Percentiles rank a stretch among this genome's conserved stretches.
Conservation (phyloP, 495 filamentous ascomycete species). For the Margaritispora aquatica region DNA sequence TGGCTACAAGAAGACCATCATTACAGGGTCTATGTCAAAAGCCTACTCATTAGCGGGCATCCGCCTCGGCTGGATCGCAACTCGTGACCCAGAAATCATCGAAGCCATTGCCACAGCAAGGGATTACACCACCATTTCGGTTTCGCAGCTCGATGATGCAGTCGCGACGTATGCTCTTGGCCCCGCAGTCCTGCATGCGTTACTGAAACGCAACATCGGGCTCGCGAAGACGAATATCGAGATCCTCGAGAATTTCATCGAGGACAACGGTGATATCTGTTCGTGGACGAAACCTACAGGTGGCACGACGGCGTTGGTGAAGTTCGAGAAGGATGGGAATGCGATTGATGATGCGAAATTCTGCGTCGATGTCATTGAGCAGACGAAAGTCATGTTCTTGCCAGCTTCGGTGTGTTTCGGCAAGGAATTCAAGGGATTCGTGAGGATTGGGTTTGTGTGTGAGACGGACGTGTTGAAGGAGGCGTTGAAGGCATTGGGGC, state of each 20-base stretch:
- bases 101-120: conserved; percentile 58
- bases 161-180: conserved; percentile 71
- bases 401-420: conserved; percentile 74
- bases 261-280: conserved; percentile 54
- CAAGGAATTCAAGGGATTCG: conserved; percentile 67
- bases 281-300: conserved; percentile 71
- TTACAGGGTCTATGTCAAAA: conserved; percentile 81
- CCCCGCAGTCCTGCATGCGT: conserved; percentile 51
- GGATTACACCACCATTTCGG: conserved; percentile 83
- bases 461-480: conserved; percentile 62
- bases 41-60: conserved; percentile 81
- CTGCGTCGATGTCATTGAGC: conserved; percentile 60
- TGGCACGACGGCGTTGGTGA: conserved; percentile 78
- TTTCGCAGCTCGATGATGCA: conserved; percentile 74
- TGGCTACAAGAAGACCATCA: conserved; percentile 62
- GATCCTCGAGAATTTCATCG: conserved; percentile 62
- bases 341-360: conserved; percentile 68
- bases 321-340: conserved; percentile 58
- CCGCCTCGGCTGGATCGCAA: conserved; percentile 78
- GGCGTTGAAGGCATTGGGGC: conserved; percentile 53
- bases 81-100: conserved; percentile 54
- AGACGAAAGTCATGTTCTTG: conserved; percentile 72
- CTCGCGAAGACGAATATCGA: conserved; percentile 67
- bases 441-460: conserved; percentile 74
- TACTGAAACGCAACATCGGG: conserved; percentile 63